phyloP scores from a whole-genome alignment of 192 early-diverging fungal genomes.

The Mortierella antarctica region DNA sequence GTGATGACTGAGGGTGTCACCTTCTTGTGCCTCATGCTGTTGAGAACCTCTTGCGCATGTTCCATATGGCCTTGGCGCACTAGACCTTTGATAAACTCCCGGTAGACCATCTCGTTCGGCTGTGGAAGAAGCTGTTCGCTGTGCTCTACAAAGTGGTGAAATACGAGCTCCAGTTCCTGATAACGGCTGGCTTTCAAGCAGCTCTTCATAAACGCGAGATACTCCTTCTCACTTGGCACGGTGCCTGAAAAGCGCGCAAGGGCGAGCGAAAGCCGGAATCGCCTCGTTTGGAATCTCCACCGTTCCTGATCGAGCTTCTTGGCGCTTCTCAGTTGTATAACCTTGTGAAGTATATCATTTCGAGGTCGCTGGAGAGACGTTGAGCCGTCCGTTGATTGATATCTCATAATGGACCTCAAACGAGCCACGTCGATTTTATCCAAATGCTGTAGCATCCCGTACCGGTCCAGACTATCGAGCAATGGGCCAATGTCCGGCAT shows the following conservation, averaged over 20 bases:
- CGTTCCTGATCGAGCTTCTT: conserved; percentile 6
- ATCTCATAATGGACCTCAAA: background rate
- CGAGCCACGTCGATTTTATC: background rate
- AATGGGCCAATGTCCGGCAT: background rate
- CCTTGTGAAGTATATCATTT: background rate
- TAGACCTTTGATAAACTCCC: conserved; percentile 35
- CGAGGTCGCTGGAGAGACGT: too few relatives aligned
- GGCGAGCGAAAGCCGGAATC: conserved; percentile 34
- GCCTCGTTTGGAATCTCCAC: conserved; percentile 30
- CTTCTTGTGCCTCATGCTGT: conserved; percentile 29
- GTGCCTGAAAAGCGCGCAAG: conserved; percentile 17
- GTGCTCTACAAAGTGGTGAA: conserved; percentile 32
- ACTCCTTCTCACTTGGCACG: conserved; percentile 17
- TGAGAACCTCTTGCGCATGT: conserved; percentile 38
- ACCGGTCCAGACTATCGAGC: background rate
- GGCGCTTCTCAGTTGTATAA: background rate
- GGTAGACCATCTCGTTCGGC: conserved; percentile 23
- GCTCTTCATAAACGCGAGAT: conserved; percentile 22
- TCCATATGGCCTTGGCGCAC: conserved; percentile 22
- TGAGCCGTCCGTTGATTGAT: too few relatives aligned
- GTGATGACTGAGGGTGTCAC: conserved; percentile 9
- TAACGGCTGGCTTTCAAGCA: conserved; percentile 13
- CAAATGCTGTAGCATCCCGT: background rate
- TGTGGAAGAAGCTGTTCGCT: background rate
- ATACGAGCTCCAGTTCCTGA: conserved; percentile 32